phyloP scores from a whole-genome alignment of 495 filamentous ascomycete species.

The Xylaria intraflava region DNA sequence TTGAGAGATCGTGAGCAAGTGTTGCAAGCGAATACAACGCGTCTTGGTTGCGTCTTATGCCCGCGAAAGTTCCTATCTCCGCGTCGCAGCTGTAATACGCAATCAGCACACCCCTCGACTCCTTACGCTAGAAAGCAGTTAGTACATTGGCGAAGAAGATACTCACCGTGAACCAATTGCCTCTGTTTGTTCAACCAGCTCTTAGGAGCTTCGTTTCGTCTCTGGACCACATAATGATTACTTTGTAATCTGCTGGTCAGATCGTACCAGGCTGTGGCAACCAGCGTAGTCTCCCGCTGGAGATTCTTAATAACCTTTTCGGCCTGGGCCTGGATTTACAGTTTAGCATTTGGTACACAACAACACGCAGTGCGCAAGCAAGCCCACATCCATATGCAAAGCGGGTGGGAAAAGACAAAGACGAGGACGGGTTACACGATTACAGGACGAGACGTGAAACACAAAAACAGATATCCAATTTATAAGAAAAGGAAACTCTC shows the following conservation, averaged over 20 bases:
- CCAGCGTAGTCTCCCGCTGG: constrained; percentile 75
- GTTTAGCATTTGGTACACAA: constrained; percentile 4
- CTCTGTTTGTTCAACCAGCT: constrained; percentile 92
- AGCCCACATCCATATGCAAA: not conserved
- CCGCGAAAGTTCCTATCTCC: constrained; percentile 35
- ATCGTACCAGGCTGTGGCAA: constrained; percentile 89
- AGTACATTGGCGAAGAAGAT: not conserved
- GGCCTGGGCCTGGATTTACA: constrained; percentile 42
- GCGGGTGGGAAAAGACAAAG: not conserved
- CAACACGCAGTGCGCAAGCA: not conserved
- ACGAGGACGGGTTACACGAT: not conserved
- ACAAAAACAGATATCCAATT: not conserved
- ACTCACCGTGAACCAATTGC: constrained; percentile 56
- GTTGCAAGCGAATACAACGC: not conserved
- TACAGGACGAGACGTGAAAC: constrained; percentile 7
- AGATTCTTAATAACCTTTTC: constrained; percentile 62
- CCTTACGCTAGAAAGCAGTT: not conserved
- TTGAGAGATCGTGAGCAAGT: not conserved
- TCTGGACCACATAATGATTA: constrained; percentile 73
- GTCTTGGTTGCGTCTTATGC: constrained; percentile 6
- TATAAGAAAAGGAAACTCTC: constrained; percentile 6
- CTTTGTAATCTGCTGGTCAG: constrained; percentile 77
- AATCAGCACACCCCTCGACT: not conserved
- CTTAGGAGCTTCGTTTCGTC: constrained; percentile 67
- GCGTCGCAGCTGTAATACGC: constrained; percentile 33